Evolutionary conservation across 768 basidiomycete genomes (phyloP), one percentile per base, ranked within the genome.

Genomic region (Suillus cothurnatus): DNA sequence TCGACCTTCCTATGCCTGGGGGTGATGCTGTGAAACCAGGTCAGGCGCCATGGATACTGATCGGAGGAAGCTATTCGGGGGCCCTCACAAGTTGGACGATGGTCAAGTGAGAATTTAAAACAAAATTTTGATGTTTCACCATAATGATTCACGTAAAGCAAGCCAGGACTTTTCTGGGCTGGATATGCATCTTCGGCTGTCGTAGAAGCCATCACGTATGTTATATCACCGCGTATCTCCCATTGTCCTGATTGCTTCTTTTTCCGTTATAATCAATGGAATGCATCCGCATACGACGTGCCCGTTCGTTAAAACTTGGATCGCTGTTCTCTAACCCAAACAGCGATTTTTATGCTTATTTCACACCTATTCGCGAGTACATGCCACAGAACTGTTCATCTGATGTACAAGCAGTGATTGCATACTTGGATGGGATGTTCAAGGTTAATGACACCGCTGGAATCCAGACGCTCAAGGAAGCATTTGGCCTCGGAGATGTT

Each of bases 301-400:
- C 5, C 50, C 7, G 7, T 50, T 56, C 32, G 21, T 36, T 56
- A n/a, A 34, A 56, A 36, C 6, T 56, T 21, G 21, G 21, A 53
- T 52, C 7, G 4, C 31, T 53, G 31, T n/a, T 12, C 9, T 11
- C 53, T 52, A 17, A 1, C 32, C 6, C 21, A n/a, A 56, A 21
- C 38, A 74, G 72, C 17, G 65, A 74, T n/a, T 72, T 63, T 52
- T 69, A 70, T 31, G 80, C 79, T 67, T 93, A 91, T 70, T 91
- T 89, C 73, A 89, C 90, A 65, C 90, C 90, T 15, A 85, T 90
- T 68, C 85, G 85, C 19, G 79, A 84, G 68, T 77, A 85, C 70
- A 91, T 91, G 88, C 87, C 90, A 2, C 68, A 68, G 67, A 92
- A 93, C 73, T 93, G 91, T 76, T 91, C 89, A 9, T 83, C 88